These are phyloP conservation scores for Fraxinus paxiana DNA, from an alignment of 305 asterid species.

Conservation along the genomic window DNA sequence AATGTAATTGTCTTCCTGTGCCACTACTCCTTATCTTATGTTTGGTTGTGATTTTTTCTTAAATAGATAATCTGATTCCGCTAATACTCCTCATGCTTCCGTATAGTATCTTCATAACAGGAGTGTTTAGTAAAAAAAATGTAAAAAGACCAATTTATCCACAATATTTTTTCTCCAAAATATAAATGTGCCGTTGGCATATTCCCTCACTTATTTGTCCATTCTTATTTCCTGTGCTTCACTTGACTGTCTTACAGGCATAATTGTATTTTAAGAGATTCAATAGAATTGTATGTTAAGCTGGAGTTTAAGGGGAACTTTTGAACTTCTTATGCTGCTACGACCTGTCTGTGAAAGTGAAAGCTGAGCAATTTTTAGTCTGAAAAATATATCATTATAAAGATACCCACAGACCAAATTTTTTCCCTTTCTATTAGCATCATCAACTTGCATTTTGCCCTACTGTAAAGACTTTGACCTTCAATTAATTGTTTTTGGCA, in stretches of 20 bases:
- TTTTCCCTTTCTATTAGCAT: background rate
- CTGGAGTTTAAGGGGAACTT: background rate
- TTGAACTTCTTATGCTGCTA: background rate
- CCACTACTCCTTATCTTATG: background rate
- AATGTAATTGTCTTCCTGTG: background rate
- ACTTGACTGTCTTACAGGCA: background rate
- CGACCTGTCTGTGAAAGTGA: background rate
- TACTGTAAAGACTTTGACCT: background rate
- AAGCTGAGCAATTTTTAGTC: background rate
- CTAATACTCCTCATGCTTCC: background rate
- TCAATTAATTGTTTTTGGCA: background rate
- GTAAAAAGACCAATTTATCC: background rate
- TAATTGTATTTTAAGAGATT: background rate
- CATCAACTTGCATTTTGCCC: background rate
- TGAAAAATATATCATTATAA: background rate
- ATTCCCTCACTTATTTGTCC: background rate
- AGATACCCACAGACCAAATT: background rate
- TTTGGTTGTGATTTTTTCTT: background rate
- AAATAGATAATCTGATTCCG: background rate
- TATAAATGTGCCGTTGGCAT: background rate
- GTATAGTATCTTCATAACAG: background rate
- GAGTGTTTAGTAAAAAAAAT: background rate
- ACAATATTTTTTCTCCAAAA: background rate
- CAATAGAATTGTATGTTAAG: background rate
- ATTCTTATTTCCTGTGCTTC: background rate